phyloP scores from a whole-genome alignment of 345 rosid genomes.

The Pugionium dolabratum region DNA sequence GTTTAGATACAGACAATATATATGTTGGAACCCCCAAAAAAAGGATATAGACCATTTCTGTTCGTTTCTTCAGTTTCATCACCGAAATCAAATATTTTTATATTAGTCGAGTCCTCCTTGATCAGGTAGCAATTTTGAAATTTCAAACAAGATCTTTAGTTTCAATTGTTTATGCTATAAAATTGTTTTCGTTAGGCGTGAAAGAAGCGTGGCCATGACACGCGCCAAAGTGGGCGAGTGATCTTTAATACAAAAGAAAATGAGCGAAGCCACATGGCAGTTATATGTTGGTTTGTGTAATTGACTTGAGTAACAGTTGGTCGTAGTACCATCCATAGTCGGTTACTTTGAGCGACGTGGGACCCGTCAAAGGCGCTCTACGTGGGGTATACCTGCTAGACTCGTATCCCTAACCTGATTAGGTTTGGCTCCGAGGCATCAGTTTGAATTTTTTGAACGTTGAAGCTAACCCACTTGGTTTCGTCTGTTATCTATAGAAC shows the following conservation, averaged over 20 bases:
- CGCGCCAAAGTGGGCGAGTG: slow-evolving; percentile 26
- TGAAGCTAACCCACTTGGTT: slow-evolving; percentile 38
- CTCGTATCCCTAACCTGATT: slow-evolving; percentile 36
- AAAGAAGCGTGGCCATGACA: neutral
- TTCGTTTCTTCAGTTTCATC: neutral
- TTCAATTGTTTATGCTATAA: slow-evolving; percentile 2
- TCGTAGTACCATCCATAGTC: slow-evolving; percentile 25
- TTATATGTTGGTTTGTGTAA: neutral
- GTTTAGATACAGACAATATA: slow-evolving; percentile 17
- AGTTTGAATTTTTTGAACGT: slow-evolving; percentile 57
- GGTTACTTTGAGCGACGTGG: slow-evolving; percentile 39
- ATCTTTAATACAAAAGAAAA: neutral
- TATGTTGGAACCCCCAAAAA: too few relatives aligned
- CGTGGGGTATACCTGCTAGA: slow-evolving; percentile 42
- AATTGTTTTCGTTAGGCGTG: slow-evolving; percentile 1
- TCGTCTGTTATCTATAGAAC: neutral
- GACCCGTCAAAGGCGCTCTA: slow-evolving; percentile 50
- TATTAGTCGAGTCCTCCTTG: neutral
- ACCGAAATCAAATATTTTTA: slow-evolving; percentile 4
- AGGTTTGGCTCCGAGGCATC: slow-evolving; percentile 44
- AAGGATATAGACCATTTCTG: too few relatives aligned
- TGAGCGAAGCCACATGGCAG: slow-evolving; percentile 1
- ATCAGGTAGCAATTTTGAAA: neutral
- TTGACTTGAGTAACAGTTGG: slow-evolving; percentile 32
- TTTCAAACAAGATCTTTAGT: neutral